Conservation (phyloP, 148 eudicot species). For the Tetragonia tetragonoides region DNA sequence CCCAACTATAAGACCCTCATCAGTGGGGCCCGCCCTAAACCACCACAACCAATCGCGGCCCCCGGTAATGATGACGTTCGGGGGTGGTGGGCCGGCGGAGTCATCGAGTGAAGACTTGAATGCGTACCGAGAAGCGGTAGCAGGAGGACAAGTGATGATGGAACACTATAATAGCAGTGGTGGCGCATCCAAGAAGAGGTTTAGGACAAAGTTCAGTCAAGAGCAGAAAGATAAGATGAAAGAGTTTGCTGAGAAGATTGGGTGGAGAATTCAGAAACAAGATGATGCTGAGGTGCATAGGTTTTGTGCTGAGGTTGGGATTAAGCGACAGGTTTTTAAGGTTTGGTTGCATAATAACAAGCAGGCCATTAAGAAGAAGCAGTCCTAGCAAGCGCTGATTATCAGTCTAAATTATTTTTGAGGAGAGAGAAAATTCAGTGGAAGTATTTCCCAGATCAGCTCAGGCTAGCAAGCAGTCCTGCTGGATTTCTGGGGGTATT, state of each 20-base stretch:
- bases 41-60: conserved; percentile 17
- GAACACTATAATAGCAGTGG: neutral
- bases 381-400: neutral
- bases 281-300: conserved; percentile 17
- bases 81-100: conserved; percentile 51
- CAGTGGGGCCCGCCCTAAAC: neutral
- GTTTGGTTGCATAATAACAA: conserved; percentile 52
- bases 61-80: conserved; percentile 62
- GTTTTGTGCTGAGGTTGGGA: conserved; percentile 32
- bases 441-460: too few relatives aligned
- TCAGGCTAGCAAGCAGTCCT: too few relatives aligned
- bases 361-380: conserved; percentile 21
- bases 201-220: conserved; percentile 34
- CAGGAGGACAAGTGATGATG: neutral
- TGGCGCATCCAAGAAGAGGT: conserved; percentile 30
- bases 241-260: conserved; percentile 35
- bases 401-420: too few relatives aligned
- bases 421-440: too few relatives aligned
- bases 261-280: conserved; percentile 33
- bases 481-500: too few relatives aligned
- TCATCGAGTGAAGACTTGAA: conserved; percentile 81
- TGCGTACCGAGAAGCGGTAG: conserved; percentile 9
- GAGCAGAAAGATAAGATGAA: conserved; percentile 40
- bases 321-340: conserved; percentile 35
- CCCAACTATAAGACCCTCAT: neutral